A percentile compares a stretch with the other conserved stretches of the same genome.
Evolutionary conservation across 345 rosid genomes (phyloP).

Genomic region (Raphanus sativus): DNA sequence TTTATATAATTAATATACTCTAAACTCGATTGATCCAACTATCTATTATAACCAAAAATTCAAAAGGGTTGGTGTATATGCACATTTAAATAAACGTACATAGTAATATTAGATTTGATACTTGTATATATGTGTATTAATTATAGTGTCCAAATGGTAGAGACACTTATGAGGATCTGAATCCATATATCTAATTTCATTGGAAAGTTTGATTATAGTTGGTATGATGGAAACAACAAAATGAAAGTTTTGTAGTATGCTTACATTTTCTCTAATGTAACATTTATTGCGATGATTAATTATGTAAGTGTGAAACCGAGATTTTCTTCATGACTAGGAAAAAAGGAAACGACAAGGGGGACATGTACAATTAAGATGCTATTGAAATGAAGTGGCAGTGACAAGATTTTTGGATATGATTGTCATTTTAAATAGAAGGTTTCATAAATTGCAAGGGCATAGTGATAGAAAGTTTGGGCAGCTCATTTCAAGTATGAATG

Average conservation of each 20-base stretch:
- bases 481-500: slow-evolving; percentile 29
- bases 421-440: neutral
- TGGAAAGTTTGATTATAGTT: slow-evolving; percentile 1
- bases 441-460: slow-evolving; percentile 4
- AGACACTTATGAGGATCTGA: neutral
- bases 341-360: neutral
- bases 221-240: slow-evolving; percentile 10
- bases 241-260: neutral
- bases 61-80: neutral
- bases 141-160: neutral
- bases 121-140: neutral
- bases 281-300: neutral
- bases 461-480: slow-evolving; percentile 15
- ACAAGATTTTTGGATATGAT: neutral
- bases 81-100: neutral
- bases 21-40: neutral
- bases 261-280: neutral
- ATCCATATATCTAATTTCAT: neutral
- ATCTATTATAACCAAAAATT: neutral
- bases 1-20: neutral
- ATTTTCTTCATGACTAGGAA: neutral
- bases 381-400: neutral
- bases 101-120: neutral
- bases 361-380: neutral
- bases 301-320: neutral